Evolutionary conservation across 345 rosid genomes (phyloP), one percentile per base, ranked within the genome.

Genomic region (Brassica cretica): DNA sequence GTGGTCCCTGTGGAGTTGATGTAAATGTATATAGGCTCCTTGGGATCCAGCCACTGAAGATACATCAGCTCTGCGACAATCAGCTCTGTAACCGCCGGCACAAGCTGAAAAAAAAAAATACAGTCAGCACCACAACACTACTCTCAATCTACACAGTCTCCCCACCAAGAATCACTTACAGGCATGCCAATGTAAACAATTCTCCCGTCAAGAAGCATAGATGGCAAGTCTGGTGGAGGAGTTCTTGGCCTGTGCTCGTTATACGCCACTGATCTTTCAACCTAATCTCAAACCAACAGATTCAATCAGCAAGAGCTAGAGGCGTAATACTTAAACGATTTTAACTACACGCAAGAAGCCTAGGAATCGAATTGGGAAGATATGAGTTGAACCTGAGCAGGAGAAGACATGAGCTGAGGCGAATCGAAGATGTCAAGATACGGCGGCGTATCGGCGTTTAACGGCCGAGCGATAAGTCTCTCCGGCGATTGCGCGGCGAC

Each of bases 161-260:
- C 19, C 32, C 8, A 30, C 4, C 6, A 66, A 58, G 46, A n/a
- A n/a, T 12, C 10, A 60, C 91, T 83, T 77, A 94, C 98, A 41
- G 97, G 98, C 95, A 92, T 89, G 72, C 97, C 97, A 77, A 94
- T 89, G 83, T 88, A 92, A 68, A 94, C 93, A 0, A 92, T 89
- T 71, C 98, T 88, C 10, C 88, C 89, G 56, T 91, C 80, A 61
- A 91, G 91, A 76, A 94, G 91, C 81, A 89, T 78, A 5, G 98
- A 90, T 0, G 96, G 93, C 53, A 90, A 84, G 71, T 92, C 98
- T 1, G 97, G 97, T 15, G 94, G 96, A 5, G 94, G 93, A 68
- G 78, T 81, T 69, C 84, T 85, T 3, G 92, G 90, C 80, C 89
- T 46, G 65, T 80, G 91, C 74, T 86, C 91, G 64, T 85, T 82